Evolutionary conservation across 2,329 filamentous ascomycete species (phyloP), one percentile per base, ranked within the genome.

Genomic region (Chrysoporthe austroafricana): DNA sequence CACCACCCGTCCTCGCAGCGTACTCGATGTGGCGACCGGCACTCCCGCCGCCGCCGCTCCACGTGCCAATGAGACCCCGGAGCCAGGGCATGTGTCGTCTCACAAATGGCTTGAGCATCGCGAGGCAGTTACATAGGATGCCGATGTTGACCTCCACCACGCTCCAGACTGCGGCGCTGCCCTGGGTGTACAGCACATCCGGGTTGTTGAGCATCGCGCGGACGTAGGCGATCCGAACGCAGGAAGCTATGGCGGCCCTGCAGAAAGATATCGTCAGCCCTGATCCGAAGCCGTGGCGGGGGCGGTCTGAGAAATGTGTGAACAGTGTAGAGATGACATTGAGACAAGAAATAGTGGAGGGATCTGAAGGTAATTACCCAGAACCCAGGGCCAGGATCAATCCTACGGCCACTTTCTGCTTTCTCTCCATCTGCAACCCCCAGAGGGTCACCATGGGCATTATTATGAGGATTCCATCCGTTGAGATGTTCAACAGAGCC

Each of bases 401-500:
- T 0, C 75, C 75, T 8, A 83, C 75, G 1, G 76, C 77, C 21
- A 82, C 65, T 70, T 83, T 84, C 68, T 84, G 82, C 64, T 78
- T 80, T 60, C 69, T 72, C 0, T 79, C 78, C 72, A 84, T 78
- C 48, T 80, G 77, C 6, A 84, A 74, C 6, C 72, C 74, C 68
- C 78, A 74, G 14, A 85, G 75, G 13, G 81, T 81, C 1, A 77
- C 77, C 61, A 83, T 77, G 0, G 83, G 83, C 11, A 84, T 73
- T 1, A 77, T 69, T 68, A 82, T 80, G 58, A 82, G 79, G 14
- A 81, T 69, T 9, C 83, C 64, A 71, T 84, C 81, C 42, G 81
- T 82, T 46, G 79, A 62, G 63, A 85, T 82, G 71, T 84, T 84
- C 16, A 83, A 73, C 0, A 79, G 78, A 0, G 82, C 81, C 67